These are phyloP conservation scores for Lodderomyces orthopsilosis DNA, from an alignment of 1,139 yeast genomes.

Conservation along the genomic window DNA sequence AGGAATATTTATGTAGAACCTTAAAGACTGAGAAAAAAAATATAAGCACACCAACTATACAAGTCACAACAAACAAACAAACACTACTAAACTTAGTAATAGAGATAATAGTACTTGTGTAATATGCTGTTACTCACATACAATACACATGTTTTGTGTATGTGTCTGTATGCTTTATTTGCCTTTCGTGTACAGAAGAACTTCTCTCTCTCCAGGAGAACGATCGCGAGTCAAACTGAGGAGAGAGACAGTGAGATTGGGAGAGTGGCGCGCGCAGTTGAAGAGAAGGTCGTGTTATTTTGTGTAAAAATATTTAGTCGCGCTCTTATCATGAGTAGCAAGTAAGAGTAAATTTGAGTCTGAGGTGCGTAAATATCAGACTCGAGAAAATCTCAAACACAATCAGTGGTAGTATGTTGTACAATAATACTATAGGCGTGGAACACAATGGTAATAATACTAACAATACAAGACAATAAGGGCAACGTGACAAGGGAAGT, in stretches of 20 bases:
- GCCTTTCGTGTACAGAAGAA: background rate
- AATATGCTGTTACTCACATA: too few species aligned
- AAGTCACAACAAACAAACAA: too few species aligned
- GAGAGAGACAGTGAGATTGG: conserved; percentile 5
- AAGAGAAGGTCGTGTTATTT: conserved; percentile 2
- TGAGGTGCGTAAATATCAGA: conserved; percentile 1
- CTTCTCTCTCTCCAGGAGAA: background rate
- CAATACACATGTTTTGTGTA: background rate
- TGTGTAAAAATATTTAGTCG: background rate
- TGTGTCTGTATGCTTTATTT: background rate
- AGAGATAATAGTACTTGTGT: background rate
- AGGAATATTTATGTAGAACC: conserved; percentile 4
- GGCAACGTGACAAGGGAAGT: background rate
- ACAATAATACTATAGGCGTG: background rate
- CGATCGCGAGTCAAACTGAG: background rate
- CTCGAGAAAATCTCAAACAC: background rate
- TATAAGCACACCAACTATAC: background rate
- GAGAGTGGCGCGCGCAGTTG: conserved; percentile 1
- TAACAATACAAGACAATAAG: background rate
- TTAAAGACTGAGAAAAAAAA: background rate
- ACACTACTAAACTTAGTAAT: background rate
- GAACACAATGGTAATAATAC: background rate
- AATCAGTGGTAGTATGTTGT: too few species aligned
- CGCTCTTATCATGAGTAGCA: background rate
- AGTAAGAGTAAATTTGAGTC: background rate